These are phyloP conservation scores for Achaetomium macrosporum DNA, from an alignment of 2,329 filamentous ascomycete species.

Conservation along the genomic window DNA sequence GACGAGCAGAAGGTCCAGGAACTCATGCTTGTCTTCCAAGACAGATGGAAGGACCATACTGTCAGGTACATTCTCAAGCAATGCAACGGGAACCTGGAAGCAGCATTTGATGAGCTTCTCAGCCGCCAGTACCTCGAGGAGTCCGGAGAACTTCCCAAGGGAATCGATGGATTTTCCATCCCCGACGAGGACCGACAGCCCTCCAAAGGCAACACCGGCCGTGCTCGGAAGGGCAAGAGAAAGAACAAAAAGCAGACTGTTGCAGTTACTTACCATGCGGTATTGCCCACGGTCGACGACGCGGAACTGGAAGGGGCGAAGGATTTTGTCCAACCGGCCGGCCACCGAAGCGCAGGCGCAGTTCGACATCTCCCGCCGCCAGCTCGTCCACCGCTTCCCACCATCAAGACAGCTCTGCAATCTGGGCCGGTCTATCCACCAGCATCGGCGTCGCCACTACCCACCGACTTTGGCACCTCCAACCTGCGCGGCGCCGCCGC, in stretches of 20 bases:
- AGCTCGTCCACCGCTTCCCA: background rate
- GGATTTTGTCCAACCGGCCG: slow-evolving; percentile 8
- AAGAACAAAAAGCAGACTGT: slow-evolving; percentile 11
- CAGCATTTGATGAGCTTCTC: slow-evolving; percentile 72
- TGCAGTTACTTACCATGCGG: slow-evolving; percentile 24
- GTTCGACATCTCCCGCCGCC: background rate
- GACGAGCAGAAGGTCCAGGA: slow-evolving; percentile 56
- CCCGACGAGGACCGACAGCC: slow-evolving; percentile 35
- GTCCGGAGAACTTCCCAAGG: slow-evolving; percentile 56
- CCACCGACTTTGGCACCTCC: slow-evolving; percentile 7
- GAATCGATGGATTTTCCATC: slow-evolving; percentile 74
- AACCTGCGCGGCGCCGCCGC: slow-evolving; percentile 16
- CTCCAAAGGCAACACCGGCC: slow-evolving; percentile 30
- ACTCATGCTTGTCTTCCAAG: slow-evolving; percentile 66
- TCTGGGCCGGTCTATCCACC: background rate
- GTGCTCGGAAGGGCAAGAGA: slow-evolving; percentile 5
- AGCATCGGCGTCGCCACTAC: background rate
- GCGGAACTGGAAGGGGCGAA: slow-evolving; percentile 21
- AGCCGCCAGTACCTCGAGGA: slow-evolving; percentile 74
- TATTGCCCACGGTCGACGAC: slow-evolving; percentile 16
- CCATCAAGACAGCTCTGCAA: background rate
- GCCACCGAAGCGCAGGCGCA: background rate
- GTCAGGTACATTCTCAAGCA: slow-evolving; percentile 63
- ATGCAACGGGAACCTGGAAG: slow-evolving; percentile 58
- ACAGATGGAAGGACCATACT: slow-evolving; percentile 54